A percentile compares a stretch with the other conserved stretches of the same genome.
Conservation (phyloP, 1,284 basidiomycete species). For the Ceratobasidium sp. region DNA sequence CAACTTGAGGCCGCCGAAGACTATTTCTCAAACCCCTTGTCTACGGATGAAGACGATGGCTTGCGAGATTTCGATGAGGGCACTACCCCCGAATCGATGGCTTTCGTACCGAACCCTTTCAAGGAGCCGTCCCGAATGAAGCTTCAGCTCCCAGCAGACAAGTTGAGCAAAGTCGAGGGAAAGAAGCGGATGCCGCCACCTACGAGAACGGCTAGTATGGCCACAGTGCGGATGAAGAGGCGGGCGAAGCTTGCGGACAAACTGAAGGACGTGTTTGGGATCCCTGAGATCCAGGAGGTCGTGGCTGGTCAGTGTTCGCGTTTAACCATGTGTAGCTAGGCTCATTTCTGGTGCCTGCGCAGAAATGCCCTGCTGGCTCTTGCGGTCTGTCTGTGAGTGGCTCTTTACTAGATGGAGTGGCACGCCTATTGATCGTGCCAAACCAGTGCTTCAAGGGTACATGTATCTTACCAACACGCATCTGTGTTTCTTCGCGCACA, state of each 20-base stretch:
- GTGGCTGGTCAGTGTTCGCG: constrained; percentile 71
- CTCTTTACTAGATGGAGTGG: not conserved
- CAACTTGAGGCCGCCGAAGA: constrained; percentile 50
- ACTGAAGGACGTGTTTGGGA: constrained; percentile 85
- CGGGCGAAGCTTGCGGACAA: constrained; percentile 83
- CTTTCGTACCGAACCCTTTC: constrained; percentile 19
- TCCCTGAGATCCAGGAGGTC: constrained; percentile 84
- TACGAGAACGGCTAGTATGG: constrained; percentile 70
- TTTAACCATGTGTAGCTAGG: not conserved
- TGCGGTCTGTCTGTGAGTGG: constrained; percentile 84
- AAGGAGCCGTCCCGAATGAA: constrained; percentile 29
- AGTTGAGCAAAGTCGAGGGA: constrained; percentile 50
- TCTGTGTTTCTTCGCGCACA: constrained; percentile 96
- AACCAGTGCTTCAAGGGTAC: constrained; percentile 90
- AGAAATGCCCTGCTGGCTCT: constrained; percentile 91
- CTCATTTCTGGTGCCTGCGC: constrained; percentile 50
- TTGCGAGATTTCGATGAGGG: constrained; percentile 62
- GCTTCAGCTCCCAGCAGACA: constrained; percentile 49
- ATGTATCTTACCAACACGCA: constrained; percentile 95
- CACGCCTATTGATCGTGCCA: constrained; percentile 21
- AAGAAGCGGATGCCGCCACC: constrained; percentile 53
- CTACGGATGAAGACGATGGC: constrained; percentile 59
- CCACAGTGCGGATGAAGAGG: constrained; percentile 76
- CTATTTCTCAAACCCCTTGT: constrained; percentile 54
- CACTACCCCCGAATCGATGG: constrained; percentile 50